A percentile compares a stretch with the other conserved stretches of the same genome.
Evolutionary conservation across 352 stramenopile species (phyloP).

Genomic region (Phytophthora cactorum): DNA sequence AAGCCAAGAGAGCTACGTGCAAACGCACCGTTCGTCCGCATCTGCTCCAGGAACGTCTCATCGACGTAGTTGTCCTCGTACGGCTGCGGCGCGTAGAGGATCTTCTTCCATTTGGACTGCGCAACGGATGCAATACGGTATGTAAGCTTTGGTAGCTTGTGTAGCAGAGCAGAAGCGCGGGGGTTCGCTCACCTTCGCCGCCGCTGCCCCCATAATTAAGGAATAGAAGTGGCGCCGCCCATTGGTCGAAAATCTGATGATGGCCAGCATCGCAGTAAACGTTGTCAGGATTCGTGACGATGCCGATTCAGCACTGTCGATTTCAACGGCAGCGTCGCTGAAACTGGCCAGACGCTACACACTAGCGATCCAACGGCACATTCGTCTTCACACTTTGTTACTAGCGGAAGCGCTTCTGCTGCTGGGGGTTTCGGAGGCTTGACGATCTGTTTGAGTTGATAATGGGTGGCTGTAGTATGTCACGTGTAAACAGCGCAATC

Average conservation of each 20-base stretch:
- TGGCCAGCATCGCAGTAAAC: not conserved
- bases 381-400: not conserved
- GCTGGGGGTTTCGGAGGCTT: not conserved
- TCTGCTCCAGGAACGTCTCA: constrained; percentile 89
- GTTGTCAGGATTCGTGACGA: no score
- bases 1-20: not conserved
- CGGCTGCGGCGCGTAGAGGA: constrained; percentile 87
- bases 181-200: constrained; percentile 20
- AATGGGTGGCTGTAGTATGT: no score
- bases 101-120: constrained; percentile 78
- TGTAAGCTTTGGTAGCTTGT: constrained; percentile 3
- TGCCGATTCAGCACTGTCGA: not conserved
- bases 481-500: no score
- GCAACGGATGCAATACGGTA: not conserved
- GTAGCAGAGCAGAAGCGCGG: not conserved
- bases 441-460: not conserved
- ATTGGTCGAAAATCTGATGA: constrained; percentile 26
- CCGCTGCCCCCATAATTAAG: not conserved
- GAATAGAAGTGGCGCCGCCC: not conserved
- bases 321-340: not conserved
- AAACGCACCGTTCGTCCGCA: constrained; percentile 87
- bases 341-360: constrained; percentile 3
- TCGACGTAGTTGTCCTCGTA: constrained; percentile 93
- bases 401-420: not conserved
- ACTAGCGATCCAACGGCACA: constrained; percentile 5